phyloP scores from a whole-genome alignment of 306 rosid species.

The Casuarina equisetifolia region DNA sequence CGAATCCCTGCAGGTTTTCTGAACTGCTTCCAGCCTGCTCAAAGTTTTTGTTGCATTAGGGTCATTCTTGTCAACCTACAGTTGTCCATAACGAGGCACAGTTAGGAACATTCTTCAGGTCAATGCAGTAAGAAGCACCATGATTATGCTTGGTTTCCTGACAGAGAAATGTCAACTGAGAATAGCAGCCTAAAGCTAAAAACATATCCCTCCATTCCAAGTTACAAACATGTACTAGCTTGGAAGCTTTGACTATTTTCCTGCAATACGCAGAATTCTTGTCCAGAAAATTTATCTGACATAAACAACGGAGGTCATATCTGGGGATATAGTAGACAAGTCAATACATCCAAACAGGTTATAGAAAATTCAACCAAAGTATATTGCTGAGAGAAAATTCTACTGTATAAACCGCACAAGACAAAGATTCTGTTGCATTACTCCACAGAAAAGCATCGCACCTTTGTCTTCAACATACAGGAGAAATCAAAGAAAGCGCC shows the following conservation, averaged over 20 bases:
- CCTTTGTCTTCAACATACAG: conserved; percentile 73
- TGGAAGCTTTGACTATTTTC: conserved; percentile 15
- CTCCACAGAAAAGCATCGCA: conserved; percentile 30
- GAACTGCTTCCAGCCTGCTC: conserved; percentile 74
- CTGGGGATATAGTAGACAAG: conserved; percentile 8
- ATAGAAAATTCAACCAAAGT: conserved; percentile 12
- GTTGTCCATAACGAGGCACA: conserved; percentile 16
- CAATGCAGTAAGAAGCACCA: conserved; percentile 1
- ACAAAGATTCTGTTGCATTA: too few species aligned
- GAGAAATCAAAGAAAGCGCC: conserved; percentile 92
- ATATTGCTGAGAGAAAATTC: conserved; percentile 14
- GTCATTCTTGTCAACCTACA: conserved; percentile 78
- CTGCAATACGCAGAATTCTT: conserved; percentile 9
- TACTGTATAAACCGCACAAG: too few species aligned
- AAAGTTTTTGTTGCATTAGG: conserved; percentile 83
- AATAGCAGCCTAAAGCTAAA: background rate
- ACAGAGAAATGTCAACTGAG: background rate
- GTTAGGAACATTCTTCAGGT: conserved; percentile 1
- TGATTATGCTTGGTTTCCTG: background rate
- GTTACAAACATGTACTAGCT: conserved; percentile 9
- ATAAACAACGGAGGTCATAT: conserved; percentile 8
- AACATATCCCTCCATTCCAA: background rate
- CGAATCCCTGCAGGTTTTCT: conserved; percentile 76
- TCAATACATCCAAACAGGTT: background rate
- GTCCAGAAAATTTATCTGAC: background rate